Evolutionary conservation across 768 basidiomycete species (phyloP), one percentile per base, ranked within the genome.

Genomic region (Calocera cornea): DNA sequence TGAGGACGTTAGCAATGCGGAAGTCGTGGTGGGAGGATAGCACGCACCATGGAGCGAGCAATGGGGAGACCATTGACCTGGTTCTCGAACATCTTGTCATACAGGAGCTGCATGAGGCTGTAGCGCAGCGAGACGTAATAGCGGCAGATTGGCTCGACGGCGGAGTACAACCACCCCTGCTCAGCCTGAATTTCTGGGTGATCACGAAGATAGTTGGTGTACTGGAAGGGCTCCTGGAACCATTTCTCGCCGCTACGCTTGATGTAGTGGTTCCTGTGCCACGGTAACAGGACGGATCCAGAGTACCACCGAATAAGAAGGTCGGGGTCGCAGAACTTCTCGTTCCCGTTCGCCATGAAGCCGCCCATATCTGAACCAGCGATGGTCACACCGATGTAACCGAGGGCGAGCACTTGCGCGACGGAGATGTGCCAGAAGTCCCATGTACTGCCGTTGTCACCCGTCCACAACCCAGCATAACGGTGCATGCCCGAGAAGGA

Each of bases 351-450:
- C 27, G 54, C 14, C 54, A 60, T 60, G 31, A 60, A 60, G 14
- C 54, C 54, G 27, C 54, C 54, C 54, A 60, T 60, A 22, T 60
- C 54, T 11, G 54, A 60, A 22, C 54, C 54, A 31, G 54, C 54
- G 31, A 60, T 60, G 8, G 54, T 60, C 11, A 60, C 54, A 60
- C 54, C 54, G 54, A 60, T 60, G 54, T 60, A 60, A 5, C 54
- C 54, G 54, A 60, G 54, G 54, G 54, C 54, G 54, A 60, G 54
- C 54, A 60, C 54, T 31, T 60, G 54, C 27, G 54, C 54, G 19
- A 60, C 54, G 54, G 54, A 60, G 54, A 60, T 60, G 54, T 60
- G 54, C 54, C 54, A 60, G 31, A 60, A 60, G 54, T 60, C 54
- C 54, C 54, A 60, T 16, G 54, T 60, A 27, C 27, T 29, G 5